Conservation (phyloP, 345 rosid genomes). For the Trapa bicornis region DNA sequence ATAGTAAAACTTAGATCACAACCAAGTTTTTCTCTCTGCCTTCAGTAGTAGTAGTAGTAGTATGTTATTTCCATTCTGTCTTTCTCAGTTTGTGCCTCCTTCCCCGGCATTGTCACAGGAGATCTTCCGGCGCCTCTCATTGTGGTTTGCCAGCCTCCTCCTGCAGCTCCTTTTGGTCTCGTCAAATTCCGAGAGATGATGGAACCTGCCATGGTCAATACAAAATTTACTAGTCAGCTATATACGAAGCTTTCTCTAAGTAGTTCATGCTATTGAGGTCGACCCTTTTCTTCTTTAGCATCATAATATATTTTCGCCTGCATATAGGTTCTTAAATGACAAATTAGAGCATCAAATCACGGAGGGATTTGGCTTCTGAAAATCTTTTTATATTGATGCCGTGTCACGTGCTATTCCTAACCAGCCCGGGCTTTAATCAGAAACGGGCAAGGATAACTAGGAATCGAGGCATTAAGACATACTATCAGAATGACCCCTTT, state of each 20-base stretch:
- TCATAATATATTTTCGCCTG: not conserved
- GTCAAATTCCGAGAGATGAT: conserved; percentile 68
- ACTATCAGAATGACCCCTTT: not conserved
- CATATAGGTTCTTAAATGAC: not conserved
- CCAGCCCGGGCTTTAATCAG: not conserved
- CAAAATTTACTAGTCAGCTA: not conserved
- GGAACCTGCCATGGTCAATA: conserved; percentile 40
- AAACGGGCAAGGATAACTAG: not conserved
- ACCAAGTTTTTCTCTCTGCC: conserved; percentile 1
- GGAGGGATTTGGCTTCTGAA: not conserved
- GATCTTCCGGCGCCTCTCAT: conserved; percentile 69
- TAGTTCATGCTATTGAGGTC: no score
- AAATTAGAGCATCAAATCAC: not conserved
- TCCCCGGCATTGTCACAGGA: conserved; percentile 37
- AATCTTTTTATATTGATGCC: not conserved
- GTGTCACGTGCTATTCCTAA: not conserved
- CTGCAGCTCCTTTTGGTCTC: conserved; percentile 73
- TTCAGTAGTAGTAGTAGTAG: not conserved
- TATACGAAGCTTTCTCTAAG: no score
- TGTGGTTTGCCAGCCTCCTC: conserved; percentile 79
- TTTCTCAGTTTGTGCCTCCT: conserved; percentile 17
- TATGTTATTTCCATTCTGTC: not conserved
- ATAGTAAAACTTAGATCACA: not conserved
- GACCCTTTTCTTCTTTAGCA: not conserved
- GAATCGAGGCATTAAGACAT: not conserved